Conservation (phyloP, 2,329 filamentous ascomycete genomes). For the Aspergillus ibericus region DNA sequence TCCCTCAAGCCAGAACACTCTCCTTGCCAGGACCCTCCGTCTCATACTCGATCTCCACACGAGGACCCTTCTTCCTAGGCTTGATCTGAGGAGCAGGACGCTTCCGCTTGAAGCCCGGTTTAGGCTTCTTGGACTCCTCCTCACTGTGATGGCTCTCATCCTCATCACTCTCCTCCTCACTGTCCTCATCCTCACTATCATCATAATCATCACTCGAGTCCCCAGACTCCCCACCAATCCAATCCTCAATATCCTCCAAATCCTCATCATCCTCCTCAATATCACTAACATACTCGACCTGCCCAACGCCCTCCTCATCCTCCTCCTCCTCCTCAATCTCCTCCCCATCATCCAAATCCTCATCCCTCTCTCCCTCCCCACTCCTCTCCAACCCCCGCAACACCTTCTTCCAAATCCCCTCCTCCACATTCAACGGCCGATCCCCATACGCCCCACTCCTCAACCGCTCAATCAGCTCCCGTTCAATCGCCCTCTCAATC, state of each 20-base stretch:
- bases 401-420: slow-evolving; percentile 96
- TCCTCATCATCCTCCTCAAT: slow-evolving; percentile 76
- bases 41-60: slow-evolving; percentile 76
- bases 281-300: slow-evolving; percentile 92
- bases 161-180: slow-evolving; percentile 52
- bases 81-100: slow-evolving; percentile 53
- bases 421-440: slow-evolving; percentile 89
- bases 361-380: slow-evolving; percentile 77
- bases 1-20: slow-evolving; percentile 41
- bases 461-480: slow-evolving; percentile 87
- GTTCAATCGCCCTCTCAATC: slow-evolving; percentile 92
- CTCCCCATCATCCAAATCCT: slow-evolving; percentile 85
- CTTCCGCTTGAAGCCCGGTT: slow-evolving; percentile 58
- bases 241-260: slow-evolving; percentile 94
- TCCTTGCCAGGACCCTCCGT: slow-evolving; percentile 63
- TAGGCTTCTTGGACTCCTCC: slow-evolving; percentile 49
- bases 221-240: slow-evolving; percentile 72
- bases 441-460: slow-evolving; percentile 93
- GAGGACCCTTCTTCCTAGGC: slow-evolving; percentile 63
- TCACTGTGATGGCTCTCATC: slow-evolving; percentile 39
- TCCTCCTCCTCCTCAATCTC: slow-evolving; percentile 71
- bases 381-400: slow-evolving; percentile 84
- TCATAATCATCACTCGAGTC: slow-evolving; percentile 54
- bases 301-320: slow-evolving; percentile 69
- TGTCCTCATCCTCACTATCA: slow-evolving; percentile 56